Evolutionary conservation across 1,284 basidiomycete species (phyloP).

Genomic region (Hymenochaete sp.): DNA sequence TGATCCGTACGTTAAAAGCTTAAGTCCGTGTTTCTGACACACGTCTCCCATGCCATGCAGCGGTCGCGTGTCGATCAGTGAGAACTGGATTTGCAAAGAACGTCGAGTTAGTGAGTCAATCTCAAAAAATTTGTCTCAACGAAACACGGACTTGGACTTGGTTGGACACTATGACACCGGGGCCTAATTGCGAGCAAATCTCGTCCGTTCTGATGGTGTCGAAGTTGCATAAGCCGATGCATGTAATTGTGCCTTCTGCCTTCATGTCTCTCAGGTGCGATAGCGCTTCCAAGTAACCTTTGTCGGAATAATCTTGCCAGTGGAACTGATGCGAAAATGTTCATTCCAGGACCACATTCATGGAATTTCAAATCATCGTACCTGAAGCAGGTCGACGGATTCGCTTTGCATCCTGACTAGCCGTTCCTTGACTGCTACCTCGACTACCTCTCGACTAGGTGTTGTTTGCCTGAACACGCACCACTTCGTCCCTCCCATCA

Average conservation of each 20-base stretch:
- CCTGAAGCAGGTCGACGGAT: slow-evolving; percentile 66
- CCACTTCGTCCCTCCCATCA: slow-evolving; percentile 74
- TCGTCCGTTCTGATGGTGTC: slow-evolving; percentile 66
- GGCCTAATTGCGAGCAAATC: slow-evolving; percentile 63
- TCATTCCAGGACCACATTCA: not conserved
- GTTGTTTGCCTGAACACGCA: slow-evolving; percentile 57
- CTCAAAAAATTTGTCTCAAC: too few relatives aligned
- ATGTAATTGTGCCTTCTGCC: slow-evolving; percentile 49
- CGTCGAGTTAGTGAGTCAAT: not conserved
- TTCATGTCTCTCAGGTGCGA: slow-evolving; percentile 53
- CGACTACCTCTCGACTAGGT: slow-evolving; percentile 48
- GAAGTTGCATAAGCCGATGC: slow-evolving; percentile 74
- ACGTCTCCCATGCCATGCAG: slow-evolving; percentile 69
- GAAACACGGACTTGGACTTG: slow-evolving; percentile 59
- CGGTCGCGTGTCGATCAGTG: slow-evolving; percentile 68
- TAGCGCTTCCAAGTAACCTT: slow-evolving; percentile 56
- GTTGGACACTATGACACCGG: slow-evolving; percentile 66
- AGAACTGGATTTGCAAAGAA: slow-evolving; percentile 45
- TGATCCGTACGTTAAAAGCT: slow-evolving; percentile 74
- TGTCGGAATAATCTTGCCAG: slow-evolving; percentile 72
- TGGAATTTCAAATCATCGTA: slow-evolving; percentile 21
- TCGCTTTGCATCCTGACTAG: slow-evolving; percentile 42
- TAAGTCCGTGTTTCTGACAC: slow-evolving; percentile 62
- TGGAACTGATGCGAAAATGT: slow-evolving; percentile 48
- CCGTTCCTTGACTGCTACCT: slow-evolving; percentile 61